Evolutionary conservation across 768 basidiomycete species (phyloP).

Genomic region (Udeniomyces megalosporus): DNA sequence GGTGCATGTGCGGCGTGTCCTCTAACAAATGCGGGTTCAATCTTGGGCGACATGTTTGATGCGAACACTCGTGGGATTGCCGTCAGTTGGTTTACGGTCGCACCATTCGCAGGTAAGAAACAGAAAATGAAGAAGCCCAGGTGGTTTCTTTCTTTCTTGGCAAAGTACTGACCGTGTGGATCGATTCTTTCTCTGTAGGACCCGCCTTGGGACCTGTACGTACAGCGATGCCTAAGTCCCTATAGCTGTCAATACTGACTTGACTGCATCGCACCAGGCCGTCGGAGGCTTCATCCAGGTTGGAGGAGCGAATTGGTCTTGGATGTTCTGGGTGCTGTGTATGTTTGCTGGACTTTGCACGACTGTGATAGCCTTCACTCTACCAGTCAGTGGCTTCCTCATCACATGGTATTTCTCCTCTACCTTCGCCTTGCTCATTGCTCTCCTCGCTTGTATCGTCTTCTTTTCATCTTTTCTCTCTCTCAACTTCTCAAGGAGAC

Average conservation of each 20-base stretch:
- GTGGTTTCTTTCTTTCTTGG: too few relatives aligned
- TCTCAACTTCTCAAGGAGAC: conserved; percentile 20
- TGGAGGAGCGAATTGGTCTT: conserved; percentile 26
- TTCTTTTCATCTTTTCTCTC: not conserved
- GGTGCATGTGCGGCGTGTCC: conserved; percentile 31
- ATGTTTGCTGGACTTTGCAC: conserved; percentile 27
- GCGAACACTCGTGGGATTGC: conserved; percentile 29
- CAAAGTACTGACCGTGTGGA: too few relatives aligned
- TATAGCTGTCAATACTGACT: too few relatives aligned
- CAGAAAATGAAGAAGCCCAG: too few relatives aligned
- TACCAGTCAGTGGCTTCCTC: not conserved
- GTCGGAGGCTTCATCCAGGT: conserved; percentile 29
- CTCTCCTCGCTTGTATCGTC: not conserved
- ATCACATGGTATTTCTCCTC: too few relatives aligned
- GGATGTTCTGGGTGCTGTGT: conserved; percentile 22
- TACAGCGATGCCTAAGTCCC: too few relatives aligned
- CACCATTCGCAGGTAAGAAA: not conserved
- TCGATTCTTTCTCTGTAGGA: conserved; percentile 31
- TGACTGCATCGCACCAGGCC: too few relatives aligned
- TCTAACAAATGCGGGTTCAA: conserved; percentile 32
- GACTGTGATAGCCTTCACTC: not conserved
- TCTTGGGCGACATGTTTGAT: conserved; percentile 28
- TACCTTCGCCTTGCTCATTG: too few relatives aligned
- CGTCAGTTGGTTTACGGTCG: conserved; percentile 23
- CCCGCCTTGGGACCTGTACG: conserved; percentile 25